These are phyloP conservation scores for Linnemannia exigua DNA, from an alignment of 192 early-diverging fungal genomes.

Conservation along the genomic window DNA sequence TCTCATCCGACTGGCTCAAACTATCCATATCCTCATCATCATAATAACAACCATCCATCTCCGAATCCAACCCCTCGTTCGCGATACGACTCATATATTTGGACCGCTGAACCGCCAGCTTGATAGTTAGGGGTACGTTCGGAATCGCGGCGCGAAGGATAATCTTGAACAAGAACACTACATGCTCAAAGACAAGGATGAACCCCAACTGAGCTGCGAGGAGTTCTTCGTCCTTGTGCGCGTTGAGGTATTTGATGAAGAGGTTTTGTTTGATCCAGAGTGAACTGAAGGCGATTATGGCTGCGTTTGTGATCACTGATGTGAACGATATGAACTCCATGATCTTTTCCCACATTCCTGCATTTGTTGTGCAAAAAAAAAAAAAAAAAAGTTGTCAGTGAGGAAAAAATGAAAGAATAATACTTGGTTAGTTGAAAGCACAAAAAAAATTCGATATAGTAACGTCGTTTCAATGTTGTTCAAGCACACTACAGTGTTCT, in stretches of 20 bases:
- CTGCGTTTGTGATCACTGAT: slow-evolving; percentile 51
- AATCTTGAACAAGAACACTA: slow-evolving; percentile 49
- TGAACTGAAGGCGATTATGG: slow-evolving; percentile 54
- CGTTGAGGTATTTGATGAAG: slow-evolving; percentile 26
- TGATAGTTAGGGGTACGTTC: slow-evolving; percentile 43
- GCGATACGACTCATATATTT: slow-evolving; percentile 34
- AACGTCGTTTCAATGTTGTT: not conserved
- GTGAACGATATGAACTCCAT: slow-evolving; percentile 47
- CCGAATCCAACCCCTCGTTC: slow-evolving; percentile 24
- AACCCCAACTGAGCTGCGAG: slow-evolving; percentile 44
- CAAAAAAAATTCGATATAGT: not conserved
- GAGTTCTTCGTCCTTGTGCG: slow-evolving; percentile 13
- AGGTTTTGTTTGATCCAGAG: slow-evolving; percentile 46
- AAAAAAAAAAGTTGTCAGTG: not conserved
- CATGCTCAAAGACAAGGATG: slow-evolving; percentile 53
- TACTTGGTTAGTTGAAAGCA: not conserved
- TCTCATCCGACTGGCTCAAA: not conserved
- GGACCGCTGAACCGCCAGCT: slow-evolving; percentile 41
- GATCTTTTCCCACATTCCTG: slow-evolving; percentile 55
- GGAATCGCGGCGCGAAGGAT: slow-evolving; percentile 43
- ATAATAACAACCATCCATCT: slow-evolving; percentile 12
- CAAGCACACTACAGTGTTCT: not conserved
- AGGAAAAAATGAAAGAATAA: not conserved
- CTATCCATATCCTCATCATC: not conserved
- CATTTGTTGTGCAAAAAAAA: not conserved